Base-by-base conservation (phyloP, 2,329 filamentous ascomycete genomes). In the Myriosclerotinia curreyana region DNA sequence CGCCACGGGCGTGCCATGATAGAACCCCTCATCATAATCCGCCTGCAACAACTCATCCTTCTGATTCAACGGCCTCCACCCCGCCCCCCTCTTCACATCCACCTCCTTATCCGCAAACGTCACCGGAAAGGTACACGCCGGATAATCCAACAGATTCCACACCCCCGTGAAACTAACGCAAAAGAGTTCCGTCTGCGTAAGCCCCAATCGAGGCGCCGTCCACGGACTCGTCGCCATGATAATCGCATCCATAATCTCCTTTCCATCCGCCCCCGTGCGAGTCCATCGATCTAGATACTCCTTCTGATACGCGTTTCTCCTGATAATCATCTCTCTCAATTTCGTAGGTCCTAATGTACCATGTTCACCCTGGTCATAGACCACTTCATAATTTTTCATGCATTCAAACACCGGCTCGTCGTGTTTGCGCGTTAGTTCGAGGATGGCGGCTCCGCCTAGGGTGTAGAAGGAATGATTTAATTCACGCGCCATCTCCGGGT, bases 121-220 rank as follows among this genome's bases (percentile, higher is more conserved):
- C 3, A 81, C 77, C 0, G 80, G 80, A 7, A 81, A 74, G 1
- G 78, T 78, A 14, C 78, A 74, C 11, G 66, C 67, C 20, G 70
- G 71, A 52, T 75, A 72, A 73, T 71, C 74, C n/a, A 75, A 60
- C 20, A 75, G 25, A 67, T 74, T 75, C 25, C 68, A 74, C 14
- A 73, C 67, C 0, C 71, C 72, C 1, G 73, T 75, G 59, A 69
- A 74, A 44, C 71, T 71, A 1, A 74, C 73, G 66, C 68, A 70
- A 31, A 72, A 73, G 8, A 70, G 28, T 4, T 60, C 62, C 31
- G 48, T 64, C 56, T 73, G 71, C 5, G 70, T 73, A 5, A 73
- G 34, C 0, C 73, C 74, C 38, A 74, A 55, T 14, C 75, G 71
- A 1, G 76, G 74, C 1, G 76, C 75, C 1, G 75, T 76, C 72